Conservation (phyloP, 179 eudicot genomes). For the Heliamphora pulchella region DNA sequence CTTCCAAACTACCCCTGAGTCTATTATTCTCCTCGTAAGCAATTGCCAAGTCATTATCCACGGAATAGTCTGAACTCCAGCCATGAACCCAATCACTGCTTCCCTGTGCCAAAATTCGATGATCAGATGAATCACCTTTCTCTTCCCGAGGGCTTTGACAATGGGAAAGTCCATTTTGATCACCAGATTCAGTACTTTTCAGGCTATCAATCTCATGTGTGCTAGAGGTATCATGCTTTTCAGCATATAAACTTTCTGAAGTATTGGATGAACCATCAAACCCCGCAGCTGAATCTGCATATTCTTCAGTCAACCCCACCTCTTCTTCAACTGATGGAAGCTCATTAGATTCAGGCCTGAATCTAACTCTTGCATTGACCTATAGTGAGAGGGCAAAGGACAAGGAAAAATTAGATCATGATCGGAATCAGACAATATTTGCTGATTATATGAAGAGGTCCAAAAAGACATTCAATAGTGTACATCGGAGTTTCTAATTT, state of each 20-base stretch:
- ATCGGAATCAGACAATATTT: not conserved
- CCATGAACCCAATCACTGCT: slow-evolving; percentile 45
- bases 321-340: slow-evolving; percentile 77
- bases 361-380: slow-evolving; percentile 52
- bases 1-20: slow-evolving; percentile 60
- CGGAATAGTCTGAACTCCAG: slow-evolving; percentile 48
- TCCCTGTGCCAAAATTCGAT: slow-evolving; percentile 33
- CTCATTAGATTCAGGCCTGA: slow-evolving; percentile 52
- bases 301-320: slow-evolving; percentile 49
- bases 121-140: slow-evolving; percentile 43
- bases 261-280: slow-evolving; percentile 70
- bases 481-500: not conserved
- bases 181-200: slow-evolving; percentile 55
- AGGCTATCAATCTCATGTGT: slow-evolving; percentile 59
- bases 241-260: slow-evolving; percentile 69
- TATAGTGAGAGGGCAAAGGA: slow-evolving; percentile 15
- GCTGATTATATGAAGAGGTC: not conserved
- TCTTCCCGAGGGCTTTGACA: slow-evolving; percentile 37
- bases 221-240: slow-evolving; percentile 61
- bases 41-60: slow-evolving; percentile 50
- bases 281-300: slow-evolving; percentile 55
- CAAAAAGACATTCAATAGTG: not conserved
- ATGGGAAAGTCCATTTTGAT: slow-evolving; percentile 34
- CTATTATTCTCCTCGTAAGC: slow-evolving; percentile 62
- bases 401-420: not conserved